Percentiles rank a stretch among this genome's conserved stretches.
phyloP scores from a whole-genome alignment of 2,329 filamentous ascomycete genomes.

The Pestalotiopsis sp. region DNA sequence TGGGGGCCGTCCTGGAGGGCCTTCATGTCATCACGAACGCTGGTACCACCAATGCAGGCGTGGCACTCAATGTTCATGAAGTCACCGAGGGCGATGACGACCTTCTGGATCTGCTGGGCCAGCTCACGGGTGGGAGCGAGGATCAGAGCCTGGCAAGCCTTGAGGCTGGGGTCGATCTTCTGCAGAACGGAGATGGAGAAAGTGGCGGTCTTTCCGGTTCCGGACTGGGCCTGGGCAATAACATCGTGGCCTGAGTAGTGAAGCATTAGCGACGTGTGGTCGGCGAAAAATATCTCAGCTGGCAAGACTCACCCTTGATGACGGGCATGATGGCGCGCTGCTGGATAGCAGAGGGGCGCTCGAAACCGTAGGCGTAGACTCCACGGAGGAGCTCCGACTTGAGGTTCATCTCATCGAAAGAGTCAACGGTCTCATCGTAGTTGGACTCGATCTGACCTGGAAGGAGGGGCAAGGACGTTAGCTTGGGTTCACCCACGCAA shows the following conservation, averaged over 20 bases:
- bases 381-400: conserved; percentile 97
- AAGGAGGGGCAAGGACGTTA: conserved; percentile 21
- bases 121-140: conserved; percentile 97
- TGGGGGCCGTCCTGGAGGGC: conserved; percentile 94
- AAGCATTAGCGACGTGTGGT: neutral
- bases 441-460: conserved; percentile 99
- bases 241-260: conserved; percentile 80
- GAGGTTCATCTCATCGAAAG: conserved; percentile 97
- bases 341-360: conserved; percentile 99
- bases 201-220: conserved; percentile 99
- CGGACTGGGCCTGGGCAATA: conserved; percentile 98
- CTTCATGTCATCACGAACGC: conserved; percentile 98
- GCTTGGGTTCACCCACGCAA: conserved; percentile 10
- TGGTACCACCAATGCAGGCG: conserved; percentile 98
- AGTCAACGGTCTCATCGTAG: conserved; percentile 99
- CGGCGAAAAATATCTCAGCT: conserved; percentile 17
- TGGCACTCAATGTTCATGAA: conserved; percentile 99
- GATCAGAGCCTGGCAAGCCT: conserved; percentile 97
- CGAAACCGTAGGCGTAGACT: conserved; percentile 99
- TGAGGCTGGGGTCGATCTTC: conserved; percentile 94
- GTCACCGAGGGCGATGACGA: conserved; percentile 97
- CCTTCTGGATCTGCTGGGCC: conserved; percentile 99
- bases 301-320: conserved; percentile 80
- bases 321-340: conserved; percentile 99
- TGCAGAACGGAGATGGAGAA: conserved; percentile 99